phyloP scores from a whole-genome alignment of 129 eudicot species.

The Flaveria ramosissima region DNA sequence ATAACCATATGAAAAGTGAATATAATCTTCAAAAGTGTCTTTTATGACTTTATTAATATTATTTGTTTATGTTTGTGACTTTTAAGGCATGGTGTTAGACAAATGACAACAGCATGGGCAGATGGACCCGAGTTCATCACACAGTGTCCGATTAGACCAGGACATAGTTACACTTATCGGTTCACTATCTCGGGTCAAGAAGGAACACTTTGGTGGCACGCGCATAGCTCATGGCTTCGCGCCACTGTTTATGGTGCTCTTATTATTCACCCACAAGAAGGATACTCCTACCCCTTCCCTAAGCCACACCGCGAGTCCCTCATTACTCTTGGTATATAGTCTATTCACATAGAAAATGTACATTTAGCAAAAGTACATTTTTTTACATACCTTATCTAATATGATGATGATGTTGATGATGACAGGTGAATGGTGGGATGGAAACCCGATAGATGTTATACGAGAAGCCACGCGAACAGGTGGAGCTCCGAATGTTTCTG shows the following conservation, averaged over 20 bases:
- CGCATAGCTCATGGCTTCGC: conserved; percentile 94
- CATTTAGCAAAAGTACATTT: not conserved
- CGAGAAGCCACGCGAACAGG: conserved; percentile 90
- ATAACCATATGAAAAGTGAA: not conserved
- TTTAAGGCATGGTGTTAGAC: conserved; percentile 90
- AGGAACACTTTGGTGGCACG: conserved; percentile 99
- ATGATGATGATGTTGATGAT: conserved; percentile 30
- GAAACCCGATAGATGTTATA: conserved; percentile 73
- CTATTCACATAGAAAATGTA: not conserved
- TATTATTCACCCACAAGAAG: conserved; percentile 71
- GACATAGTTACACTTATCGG: conserved; percentile 83
- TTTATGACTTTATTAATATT: not conserved
- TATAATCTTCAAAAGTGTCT: not conserved
- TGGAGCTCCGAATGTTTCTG: conserved; percentile 86
- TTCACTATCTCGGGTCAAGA: conserved; percentile 85
- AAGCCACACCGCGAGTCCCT: conserved; percentile 81
- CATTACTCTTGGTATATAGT: conserved; percentile 62
- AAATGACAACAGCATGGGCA: conserved; percentile 86
- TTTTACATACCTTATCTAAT: conserved; percentile 9
- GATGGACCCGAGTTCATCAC: conserved; percentile 97
- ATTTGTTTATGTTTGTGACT: not conserved
- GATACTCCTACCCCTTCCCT: conserved; percentile 73
- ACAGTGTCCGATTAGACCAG: conserved; percentile 96
- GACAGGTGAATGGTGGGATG: conserved; percentile 98
- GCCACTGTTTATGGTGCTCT: conserved; percentile 95